phyloP scores from a whole-genome alignment of 352 stramenopile genomes.

The Globisporangium carolinianum region DNA sequence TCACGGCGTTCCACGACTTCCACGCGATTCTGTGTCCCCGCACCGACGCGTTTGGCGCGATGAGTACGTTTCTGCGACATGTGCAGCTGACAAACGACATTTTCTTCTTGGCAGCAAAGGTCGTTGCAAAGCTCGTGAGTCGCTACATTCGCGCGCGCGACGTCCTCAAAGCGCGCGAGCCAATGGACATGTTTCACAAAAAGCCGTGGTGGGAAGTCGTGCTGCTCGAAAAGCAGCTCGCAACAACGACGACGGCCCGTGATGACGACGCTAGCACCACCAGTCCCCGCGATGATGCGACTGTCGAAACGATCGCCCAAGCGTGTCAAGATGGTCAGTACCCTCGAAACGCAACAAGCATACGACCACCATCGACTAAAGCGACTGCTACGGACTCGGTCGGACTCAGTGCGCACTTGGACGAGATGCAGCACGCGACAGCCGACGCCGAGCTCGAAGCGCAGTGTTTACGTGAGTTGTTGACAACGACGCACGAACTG shows the following conservation, averaged over 20 bases:
- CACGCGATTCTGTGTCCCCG: slow-evolving; percentile 76
- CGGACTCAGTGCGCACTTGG: background rate
- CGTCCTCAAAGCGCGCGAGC: slow-evolving; percentile 47
- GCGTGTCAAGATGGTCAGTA: too few relatives aligned
- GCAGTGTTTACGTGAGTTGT: slow-evolving; percentile 48
- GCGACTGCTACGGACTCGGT: background rate
- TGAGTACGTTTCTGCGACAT: slow-evolving; percentile 60
- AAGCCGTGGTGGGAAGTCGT: slow-evolving; percentile 88
- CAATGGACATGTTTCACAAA: slow-evolving; percentile 89
- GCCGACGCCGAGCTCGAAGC: slow-evolving; percentile 13
- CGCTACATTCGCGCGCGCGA: slow-evolving; percentile 48
- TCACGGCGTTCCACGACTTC: slow-evolving; percentile 58
- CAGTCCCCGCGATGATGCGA: background rate
- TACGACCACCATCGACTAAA: background rate
- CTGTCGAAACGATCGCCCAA: background rate
- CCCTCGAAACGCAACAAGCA: background rate
- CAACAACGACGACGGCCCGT: background rate
- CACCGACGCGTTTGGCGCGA: slow-evolving; percentile 46
- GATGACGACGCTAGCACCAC: background rate
- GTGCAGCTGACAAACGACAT: slow-evolving; percentile 89
- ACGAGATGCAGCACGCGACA: background rate
- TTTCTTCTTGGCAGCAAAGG: slow-evolving; percentile 83
- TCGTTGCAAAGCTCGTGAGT: slow-evolving; percentile 67
- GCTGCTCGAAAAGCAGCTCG: slow-evolving; percentile 15
- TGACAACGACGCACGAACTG: slow-evolving; percentile 57